Evolutionary conservation across 2,329 filamentous ascomycete species (phyloP), one percentile per base, ranked within the genome.

Genomic region (Ceratocystis destructans): DNA sequence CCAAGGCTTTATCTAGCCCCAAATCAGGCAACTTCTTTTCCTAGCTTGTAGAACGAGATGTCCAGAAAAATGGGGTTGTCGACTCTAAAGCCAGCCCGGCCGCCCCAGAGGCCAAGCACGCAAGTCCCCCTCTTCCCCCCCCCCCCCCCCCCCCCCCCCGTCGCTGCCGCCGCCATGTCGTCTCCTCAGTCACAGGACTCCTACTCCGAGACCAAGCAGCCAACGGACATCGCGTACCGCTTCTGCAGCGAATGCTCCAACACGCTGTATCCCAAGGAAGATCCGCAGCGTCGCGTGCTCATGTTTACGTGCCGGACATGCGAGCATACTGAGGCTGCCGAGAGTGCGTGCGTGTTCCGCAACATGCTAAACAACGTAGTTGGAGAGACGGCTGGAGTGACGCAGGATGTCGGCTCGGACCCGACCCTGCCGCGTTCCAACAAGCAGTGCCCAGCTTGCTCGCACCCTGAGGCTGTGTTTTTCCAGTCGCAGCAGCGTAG

Each of bases 211-310:
- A 78, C 81, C 72, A 81, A 80, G 72, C 79, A 79, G 71, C 79
- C 70, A 86, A 93, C 77, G 90, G 66, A 96, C 76, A 92, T 97
- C 76, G 91, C 90, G 61, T 99, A 97, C 78, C 88, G 90, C 73
- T 99, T 99, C 82, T 99, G 94, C 80, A 91, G 90, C 72, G 94
- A 99, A 82, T 99, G 94, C 79, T 96, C 92, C 72, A 99, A 99
- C 81, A 89, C 99, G 83, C 82, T 99, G 66, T 97, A 97, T 74
- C 94, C 94, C 63, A 94, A 95, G 78, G 95, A 99, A 80, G 91
- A 99, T 77, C 86, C 87, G 69, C 81, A 87, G 69, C 86, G 85
- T 69, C 89, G 89, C 79, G 87, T 86, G 72, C 86, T 99, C 71
- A 88, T 96, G 80, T 99, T 95, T 78, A 91, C 90, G 70, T 99